Conservation (phyloP, 1,139 yeast genomes). For the Yamadazyma mexicana region DNA sequence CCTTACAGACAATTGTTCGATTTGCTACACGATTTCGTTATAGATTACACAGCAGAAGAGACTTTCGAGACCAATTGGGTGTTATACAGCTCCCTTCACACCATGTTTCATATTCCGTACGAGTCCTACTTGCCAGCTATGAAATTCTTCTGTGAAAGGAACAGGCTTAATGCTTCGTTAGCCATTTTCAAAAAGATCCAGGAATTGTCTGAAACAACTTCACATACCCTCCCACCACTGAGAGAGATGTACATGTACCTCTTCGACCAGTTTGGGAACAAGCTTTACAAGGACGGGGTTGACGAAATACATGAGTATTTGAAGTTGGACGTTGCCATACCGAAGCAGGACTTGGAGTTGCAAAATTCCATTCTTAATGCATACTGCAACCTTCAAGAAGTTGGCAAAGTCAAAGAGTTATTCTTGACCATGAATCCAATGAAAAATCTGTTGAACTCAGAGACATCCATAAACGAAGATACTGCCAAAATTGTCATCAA, state of each 20-base stretch:
- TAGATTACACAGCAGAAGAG: conserved; percentile 40
- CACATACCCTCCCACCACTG: conserved; percentile 56
- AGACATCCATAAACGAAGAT: conserved; percentile 53
- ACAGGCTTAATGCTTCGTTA: conserved; percentile 65
- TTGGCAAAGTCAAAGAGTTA: conserved; percentile 58
- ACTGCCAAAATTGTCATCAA: conserved; percentile 74
- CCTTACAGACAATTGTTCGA: conserved; percentile 36
- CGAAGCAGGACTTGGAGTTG: conserved; percentile 55
- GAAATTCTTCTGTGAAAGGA: conserved; percentile 56
- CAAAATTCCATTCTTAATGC: conserved; percentile 69
- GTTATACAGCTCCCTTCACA: conserved; percentile 59
- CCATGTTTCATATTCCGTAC: conserved; percentile 59
- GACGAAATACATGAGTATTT: conserved; percentile 63
- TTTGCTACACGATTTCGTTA: conserved; percentile 46
- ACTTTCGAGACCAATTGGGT: conserved; percentile 59
- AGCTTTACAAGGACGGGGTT: conserved; percentile 66
- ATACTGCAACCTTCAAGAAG: conserved; percentile 62
- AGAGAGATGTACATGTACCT: conserved; percentile 63
- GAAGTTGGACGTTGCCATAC: conserved; percentile 62
- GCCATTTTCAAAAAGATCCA: conserved; percentile 65
- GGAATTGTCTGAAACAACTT: conserved; percentile 53
- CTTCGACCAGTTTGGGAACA: conserved; percentile 61
- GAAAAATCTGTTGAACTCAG: conserved; percentile 47
- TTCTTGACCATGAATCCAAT: conserved; percentile 59
- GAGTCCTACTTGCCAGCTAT: conserved; percentile 63